Conservation (phyloP, 495 filamentous ascomycete genomes). For the Aspergillus conjunctus region DNA sequence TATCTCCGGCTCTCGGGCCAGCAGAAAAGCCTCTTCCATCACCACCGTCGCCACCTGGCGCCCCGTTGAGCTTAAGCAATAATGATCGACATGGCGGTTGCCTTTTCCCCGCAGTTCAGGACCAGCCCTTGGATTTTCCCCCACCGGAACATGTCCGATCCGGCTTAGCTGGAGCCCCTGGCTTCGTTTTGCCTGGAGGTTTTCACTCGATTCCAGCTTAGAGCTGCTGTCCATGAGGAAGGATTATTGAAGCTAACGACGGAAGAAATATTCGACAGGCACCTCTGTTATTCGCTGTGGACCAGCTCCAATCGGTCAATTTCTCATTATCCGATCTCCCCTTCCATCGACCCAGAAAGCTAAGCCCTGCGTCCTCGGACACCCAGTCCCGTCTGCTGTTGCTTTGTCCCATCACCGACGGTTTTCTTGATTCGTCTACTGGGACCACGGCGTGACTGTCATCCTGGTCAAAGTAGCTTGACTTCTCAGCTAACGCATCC, state of each 20-base stretch:
- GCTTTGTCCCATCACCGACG: not conserved
- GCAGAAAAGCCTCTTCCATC: not conserved
- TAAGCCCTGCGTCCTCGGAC: not conserved
- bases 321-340: not conserved
- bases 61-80: not conserved
- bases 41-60: not conserved
- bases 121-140: conserved; percentile 10
- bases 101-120: conserved; percentile 5
- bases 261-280: not conserved
- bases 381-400: not conserved
- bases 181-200: not conserved
- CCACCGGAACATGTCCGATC: conserved; percentile 22
- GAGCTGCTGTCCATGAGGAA: not conserved
- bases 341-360: not conserved
- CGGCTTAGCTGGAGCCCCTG: conserved; percentile 16
- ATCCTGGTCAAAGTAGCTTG: conserved; percentile 10
- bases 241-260: not conserved
- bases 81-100: conserved; percentile 9
- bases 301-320: not conserved
- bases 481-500: conserved; percentile 1
- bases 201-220: conserved; percentile 14
- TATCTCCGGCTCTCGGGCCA: not conserved
- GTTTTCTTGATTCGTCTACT: not conserved
- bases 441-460: not conserved
- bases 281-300: not conserved